Percentiles rank a stretch among this genome's conserved stretches.
Conservation (phyloP, 257 asterid species). For the Cynanchum wilfordii region DNA sequence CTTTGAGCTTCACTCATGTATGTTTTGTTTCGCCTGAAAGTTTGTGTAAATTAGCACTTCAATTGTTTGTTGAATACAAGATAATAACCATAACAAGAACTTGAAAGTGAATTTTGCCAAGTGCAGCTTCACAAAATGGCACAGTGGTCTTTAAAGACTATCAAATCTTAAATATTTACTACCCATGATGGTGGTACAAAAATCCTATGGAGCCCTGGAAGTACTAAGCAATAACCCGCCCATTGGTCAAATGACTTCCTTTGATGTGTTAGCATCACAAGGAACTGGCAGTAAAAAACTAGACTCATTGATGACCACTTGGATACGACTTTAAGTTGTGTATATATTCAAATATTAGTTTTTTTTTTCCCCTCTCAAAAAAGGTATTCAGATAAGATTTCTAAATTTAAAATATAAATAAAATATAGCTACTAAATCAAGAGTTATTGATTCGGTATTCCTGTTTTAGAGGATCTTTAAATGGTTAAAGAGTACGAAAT, state of each 20-base stretch:
- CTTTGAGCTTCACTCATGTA: conserved; percentile 99
- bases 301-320: neutral
- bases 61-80: neutral
- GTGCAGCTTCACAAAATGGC: neutral
- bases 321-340: neutral
- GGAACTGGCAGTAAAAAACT: neutral
- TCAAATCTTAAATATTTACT: neutral
- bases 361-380: too few species aligned
- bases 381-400: too few species aligned
- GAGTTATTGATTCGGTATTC: too few species aligned
- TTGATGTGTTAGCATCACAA: neutral
- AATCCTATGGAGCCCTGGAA: neutral
- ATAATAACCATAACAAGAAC: neutral
- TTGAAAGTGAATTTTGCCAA: neutral
- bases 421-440: too few species aligned
- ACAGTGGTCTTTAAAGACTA: neutral
- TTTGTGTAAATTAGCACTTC: neutral
- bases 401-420: too few species aligned
- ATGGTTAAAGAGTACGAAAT: too few species aligned
- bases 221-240: neutral
- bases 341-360: too few species aligned
- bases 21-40: conserved; percentile 80
- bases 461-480: too few species aligned
- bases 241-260: neutral
- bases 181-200: neutral